Evolutionary conservation across 2,329 filamentous ascomycete genomes (phyloP), one percentile per base, ranked within the genome.

Genomic region (Westerdykella ornata): DNA sequence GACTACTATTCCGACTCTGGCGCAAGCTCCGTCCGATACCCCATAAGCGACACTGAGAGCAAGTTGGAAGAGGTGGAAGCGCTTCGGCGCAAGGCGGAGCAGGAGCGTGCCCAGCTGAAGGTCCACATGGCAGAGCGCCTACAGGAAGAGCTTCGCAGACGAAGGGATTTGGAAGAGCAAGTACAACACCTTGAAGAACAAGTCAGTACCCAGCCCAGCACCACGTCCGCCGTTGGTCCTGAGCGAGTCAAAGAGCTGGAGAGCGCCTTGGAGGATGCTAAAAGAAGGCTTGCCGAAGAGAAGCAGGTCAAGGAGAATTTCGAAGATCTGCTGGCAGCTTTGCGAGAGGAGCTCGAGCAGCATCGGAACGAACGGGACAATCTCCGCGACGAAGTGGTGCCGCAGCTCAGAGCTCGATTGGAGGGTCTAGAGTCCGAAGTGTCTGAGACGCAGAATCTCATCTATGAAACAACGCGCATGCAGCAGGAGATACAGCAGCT

Each of bases 1-100:
- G 92, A 98, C 68, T 97, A 98, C 69, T 98, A 92, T 64, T 98
- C 92, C 2, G 92, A 98, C 65, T 95, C 89, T 5, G 92, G 92
- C 22, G 84, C 87, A 43, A 90, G 88, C 64, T 90, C 88, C 1
- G 77, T 86, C 39, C 85, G 88, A 57, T 84, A 82, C 57, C 82
- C 84, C 1, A 71, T 76, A 46, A 83, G 86, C 35, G 72, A 77
- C 45, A 69, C 67, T 12, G 74, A 77, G 35, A 68, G 67, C 22
- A 78, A 74, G 52, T 54, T 75, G 3, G 80, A 83, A 56, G 87
- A 96, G 62, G 72, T 96, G 26, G 87, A 94, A 46, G 86, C 81
- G 63, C 75, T 92, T 35, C 84, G 89, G 54, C 78, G 92, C 50
- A 82, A 82, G 52, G 81, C 85, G 2, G 90, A 97, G 68, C 90